These are phyloP conservation scores for Vaccinium darrowii DNA, from an alignment of 148 eudicot genomes.

Conservation along the genomic window DNA sequence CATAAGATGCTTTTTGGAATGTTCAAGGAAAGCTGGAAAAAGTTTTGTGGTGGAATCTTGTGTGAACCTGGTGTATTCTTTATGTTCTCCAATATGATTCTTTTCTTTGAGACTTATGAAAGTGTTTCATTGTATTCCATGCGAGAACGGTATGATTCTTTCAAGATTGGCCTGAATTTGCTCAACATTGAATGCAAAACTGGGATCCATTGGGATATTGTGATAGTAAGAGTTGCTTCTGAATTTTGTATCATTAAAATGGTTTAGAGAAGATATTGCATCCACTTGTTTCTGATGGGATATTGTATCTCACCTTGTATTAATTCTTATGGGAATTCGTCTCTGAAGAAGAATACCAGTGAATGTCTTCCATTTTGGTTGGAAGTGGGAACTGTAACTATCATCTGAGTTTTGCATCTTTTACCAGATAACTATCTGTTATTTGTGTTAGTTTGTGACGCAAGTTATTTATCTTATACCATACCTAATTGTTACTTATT, in stretches of 20 bases:
- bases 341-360: not conserved
- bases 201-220: not conserved
- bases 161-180: not conserved
- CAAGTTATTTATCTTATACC: not conserved
- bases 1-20: not conserved
- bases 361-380: not conserved
- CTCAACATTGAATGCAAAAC: not conserved
- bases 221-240: not conserved
- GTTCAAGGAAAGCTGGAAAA: not conserved
- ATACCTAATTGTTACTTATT: conserved; percentile 4
- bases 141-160: not conserved
- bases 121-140: not conserved
- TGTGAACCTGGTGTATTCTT: not conserved
- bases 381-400: not conserved
- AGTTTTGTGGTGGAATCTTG: not conserved
- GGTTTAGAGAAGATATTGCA: not conserved
- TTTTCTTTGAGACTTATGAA: not conserved
- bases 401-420: conserved; percentile 2
- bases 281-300: not conserved
- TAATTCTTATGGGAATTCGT: not conserved
- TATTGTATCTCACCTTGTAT: not conserved
- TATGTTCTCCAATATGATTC: not conserved
- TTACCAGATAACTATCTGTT: not conserved
- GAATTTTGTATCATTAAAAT: not conserved
- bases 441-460: not conserved